Evolutionary conservation across 805 yeast genomes (phyloP).

Genomic region (Candida quercuum): DNA sequence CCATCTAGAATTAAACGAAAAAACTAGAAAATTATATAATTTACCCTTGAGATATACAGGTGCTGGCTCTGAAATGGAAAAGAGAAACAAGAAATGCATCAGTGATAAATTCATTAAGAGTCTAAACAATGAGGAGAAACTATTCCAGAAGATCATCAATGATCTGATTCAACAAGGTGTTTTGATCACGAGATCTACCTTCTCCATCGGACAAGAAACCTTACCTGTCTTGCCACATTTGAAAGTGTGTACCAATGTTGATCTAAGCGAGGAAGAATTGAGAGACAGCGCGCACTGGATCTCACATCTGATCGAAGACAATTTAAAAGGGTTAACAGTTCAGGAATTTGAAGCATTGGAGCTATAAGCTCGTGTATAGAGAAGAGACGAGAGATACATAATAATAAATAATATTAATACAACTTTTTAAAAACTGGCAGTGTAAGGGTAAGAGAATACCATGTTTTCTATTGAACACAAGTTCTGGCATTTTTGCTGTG

Average conservation of each 20-base stretch:
- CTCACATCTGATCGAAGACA: slow-evolving; percentile 23
- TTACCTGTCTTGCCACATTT: slow-evolving; percentile 64
- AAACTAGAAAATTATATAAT: slow-evolving; percentile 35
- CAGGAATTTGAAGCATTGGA: slow-evolving; percentile 2
- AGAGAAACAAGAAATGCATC: slow-evolving; percentile 25
- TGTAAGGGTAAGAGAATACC: too few species aligned
- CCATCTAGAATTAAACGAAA: slow-evolving; percentile 54
- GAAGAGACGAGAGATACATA: too few species aligned
- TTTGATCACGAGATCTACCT: slow-evolving; percentile 59
- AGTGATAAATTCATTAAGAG: slow-evolving; percentile 29
- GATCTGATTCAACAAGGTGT: slow-evolving; percentile 45
- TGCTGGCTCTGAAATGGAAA: slow-evolving; percentile 19
- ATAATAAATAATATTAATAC: too few species aligned
- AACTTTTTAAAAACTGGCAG: too few species aligned
- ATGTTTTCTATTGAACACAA: too few species aligned
- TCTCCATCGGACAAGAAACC: slow-evolving; percentile 66
- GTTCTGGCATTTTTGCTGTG: too few species aligned
- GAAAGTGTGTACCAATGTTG: slow-evolving; percentile 43
- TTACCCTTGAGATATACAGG: slow-evolving; percentile 38
- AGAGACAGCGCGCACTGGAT: slow-evolving; percentile 35
- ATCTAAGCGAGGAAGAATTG: slow-evolving; percentile 40
- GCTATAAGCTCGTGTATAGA: too few species aligned
- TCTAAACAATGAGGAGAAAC: slow-evolving; percentile 44
- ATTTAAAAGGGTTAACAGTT: slow-evolving; percentile 11
- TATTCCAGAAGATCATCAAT: slow-evolving; percentile 66